Evolutionary conservation across 2,329 filamentous ascomycete species (phyloP).

Genomic region (Cadophora sp.): DNA sequence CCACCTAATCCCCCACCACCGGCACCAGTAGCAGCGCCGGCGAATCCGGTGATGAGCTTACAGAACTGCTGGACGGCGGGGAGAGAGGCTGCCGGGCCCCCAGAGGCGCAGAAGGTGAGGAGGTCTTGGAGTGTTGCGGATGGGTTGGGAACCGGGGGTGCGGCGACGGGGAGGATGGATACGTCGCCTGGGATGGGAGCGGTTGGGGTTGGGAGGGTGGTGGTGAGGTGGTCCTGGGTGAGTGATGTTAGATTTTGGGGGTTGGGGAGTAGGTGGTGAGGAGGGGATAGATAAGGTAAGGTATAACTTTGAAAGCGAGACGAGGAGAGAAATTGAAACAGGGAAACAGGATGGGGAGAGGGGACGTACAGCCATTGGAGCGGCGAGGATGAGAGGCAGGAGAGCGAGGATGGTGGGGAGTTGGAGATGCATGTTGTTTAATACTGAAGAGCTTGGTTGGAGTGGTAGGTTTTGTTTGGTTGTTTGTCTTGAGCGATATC

Average conservation of each 20-base stretch:
- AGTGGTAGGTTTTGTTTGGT: background rate
- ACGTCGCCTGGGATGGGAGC: background rate
- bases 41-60: background rate
- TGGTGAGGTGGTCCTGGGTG: background rate
- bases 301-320: too few species aligned
- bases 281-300: too few species aligned
- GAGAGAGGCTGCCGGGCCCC: background rate
- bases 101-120: conserved; percentile 4
- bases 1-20: background rate
- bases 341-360: too few species aligned
- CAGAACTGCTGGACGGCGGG: background rate
- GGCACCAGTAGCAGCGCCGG: background rate
- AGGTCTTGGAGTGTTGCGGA: conserved; percentile 2
- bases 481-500: background rate
- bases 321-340: too few species aligned
- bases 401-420: background rate
- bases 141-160: background rate
- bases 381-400: background rate
- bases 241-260: background rate
- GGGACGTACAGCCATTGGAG: conserved; percentile 4
- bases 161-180: background rate
- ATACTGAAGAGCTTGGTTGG: background rate
- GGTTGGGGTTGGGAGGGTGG: background rate
- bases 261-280: too few species aligned
- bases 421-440: background rate